Base-by-base conservation (phyloP, 352 stramenopile species). In the Poterioochromonas sp. region DNA sequence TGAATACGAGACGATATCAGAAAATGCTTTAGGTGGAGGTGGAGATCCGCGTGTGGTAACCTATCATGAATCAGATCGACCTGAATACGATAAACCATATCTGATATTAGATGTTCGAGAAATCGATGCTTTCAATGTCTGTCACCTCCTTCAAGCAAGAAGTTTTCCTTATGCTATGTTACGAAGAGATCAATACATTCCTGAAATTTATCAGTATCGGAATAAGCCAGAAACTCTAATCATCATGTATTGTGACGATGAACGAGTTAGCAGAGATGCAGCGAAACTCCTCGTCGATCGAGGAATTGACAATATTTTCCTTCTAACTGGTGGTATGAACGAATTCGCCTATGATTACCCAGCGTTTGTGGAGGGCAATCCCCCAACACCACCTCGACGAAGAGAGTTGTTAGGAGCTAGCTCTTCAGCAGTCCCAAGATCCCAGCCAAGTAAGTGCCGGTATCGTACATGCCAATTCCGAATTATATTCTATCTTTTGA, bases 241-340 rank as follows among this genome's bases (percentile, higher is more conserved):
- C 2, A 76, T 76, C n/a, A 0, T 76, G 15, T 58, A 63, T 63
- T 76, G 41, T 32, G 0, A 76, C 26, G 68, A 76, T 44, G 68
- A 76, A 32, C 44, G 15, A 26, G 35, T 40, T 26, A 44, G n/a
- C 15, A 1, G 41, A 44, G 43, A 63, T 29, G 40, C 40, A 53
- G 68, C 68, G 1, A 62, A 60, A n/a, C 0, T 65, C 8, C 32
- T 76, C 0, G 41, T 64, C 37, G 43, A 76, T 35, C 8, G 69
- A 62, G 69, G 69, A 65, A 47, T 32, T 18, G 69, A 76, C 44
- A 76, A 76, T 34, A 34, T 76, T 15, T 76, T 47, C 34, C 22
- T 76, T 41, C 41, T 76, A 20, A 64, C 69, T 18, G 41, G 69
- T 43, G 47, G 43, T 3, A 20, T 76, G 29, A 2, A 44, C 0